Evolutionary conservation across 192 early-diverging fungal species (phyloP), one percentile per base, ranked within the genome.

Genomic region (Podila epicladia): DNA sequence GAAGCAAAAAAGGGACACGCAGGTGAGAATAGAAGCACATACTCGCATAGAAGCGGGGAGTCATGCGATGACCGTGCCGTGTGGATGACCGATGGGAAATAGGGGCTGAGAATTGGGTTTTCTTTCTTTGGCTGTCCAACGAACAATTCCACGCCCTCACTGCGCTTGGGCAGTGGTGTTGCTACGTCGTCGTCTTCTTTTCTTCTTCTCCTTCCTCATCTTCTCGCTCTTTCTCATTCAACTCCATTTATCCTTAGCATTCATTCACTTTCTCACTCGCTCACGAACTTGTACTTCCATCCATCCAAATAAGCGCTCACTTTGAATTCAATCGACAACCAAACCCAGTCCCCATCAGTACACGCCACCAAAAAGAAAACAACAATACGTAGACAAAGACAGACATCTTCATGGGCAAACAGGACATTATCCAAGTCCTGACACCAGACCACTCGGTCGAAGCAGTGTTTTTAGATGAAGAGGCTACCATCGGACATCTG

Each of bases 401-500:
- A 53, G 20, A 17, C 22, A 9, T 24, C 15, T 28, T 6, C 3
- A 80, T 80, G 77, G 77, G 77, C 19, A 80, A 73, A 45, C 70
- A 80, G 77, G 77, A 80, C 41, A 72, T 80, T 33, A 69, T 80
- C 15, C 77, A 80, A 62, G 70, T 80, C 50, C 62, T 80, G 26
- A 80, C 77, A 22, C 71, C 77, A 29, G 77, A 80, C 31, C 77
- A 80, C n/a, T 80, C 71, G 20, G 45, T 72, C 59, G 71, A 80
- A 26, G 71, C 71, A 22, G 51, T 62, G 28, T 80, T 80, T 35
- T 48, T 80, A 35, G 77, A 80, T 49, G 77, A 80, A 32, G 77
- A 80, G 68, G 77, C 77, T 0, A 80, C 77, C 55, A n/a, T 80
- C 6, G 71, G 63, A 28, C 70, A 80, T 32, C 45, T 80, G 17